Evolutionary conservation across 2,329 filamentous ascomycete species (phyloP).

Genomic region (Fusarium beomiforme): DNA sequence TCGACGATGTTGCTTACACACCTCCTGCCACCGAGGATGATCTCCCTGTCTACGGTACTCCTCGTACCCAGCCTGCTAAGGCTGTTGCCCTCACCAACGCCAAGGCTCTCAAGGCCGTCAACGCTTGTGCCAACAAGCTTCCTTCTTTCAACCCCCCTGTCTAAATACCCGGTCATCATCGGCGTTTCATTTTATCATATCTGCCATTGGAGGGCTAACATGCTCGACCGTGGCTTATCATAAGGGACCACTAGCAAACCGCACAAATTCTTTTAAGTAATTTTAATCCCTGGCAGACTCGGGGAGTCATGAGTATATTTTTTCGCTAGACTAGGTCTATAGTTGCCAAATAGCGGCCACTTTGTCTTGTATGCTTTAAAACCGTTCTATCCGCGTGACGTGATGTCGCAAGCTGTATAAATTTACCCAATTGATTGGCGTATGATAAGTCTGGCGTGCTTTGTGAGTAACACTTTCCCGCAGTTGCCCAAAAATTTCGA

Average conservation of each 20-base stretch:
- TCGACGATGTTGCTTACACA: slow-evolving; percentile 43
- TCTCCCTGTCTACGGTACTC: slow-evolving; percentile 43
- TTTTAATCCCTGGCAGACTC: slow-evolving; percentile 39
- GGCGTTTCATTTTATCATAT: slow-evolving; percentile 19
- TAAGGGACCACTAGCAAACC: slow-evolving; percentile 36
- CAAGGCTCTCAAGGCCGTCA: slow-evolving; percentile 33
- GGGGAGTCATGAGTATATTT: slow-evolving; percentile 32
- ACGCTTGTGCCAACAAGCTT: slow-evolving; percentile 29
- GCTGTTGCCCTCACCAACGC: slow-evolving; percentile 28
- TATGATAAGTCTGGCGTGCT: neutral
- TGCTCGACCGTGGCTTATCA: slow-evolving; percentile 2
- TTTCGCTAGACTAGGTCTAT: slow-evolving; percentile 39
- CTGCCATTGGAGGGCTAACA: neutral
- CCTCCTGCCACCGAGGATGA: slow-evolving; percentile 38
- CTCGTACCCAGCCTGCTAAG: slow-evolving; percentile 29
- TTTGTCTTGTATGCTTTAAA: slow-evolving; percentile 8
- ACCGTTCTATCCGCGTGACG: neutral
- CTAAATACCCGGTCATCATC: slow-evolving; percentile 18
- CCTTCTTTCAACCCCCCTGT: slow-evolving; percentile 29
- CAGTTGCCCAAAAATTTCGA: no score
- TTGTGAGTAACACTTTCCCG: neutral
- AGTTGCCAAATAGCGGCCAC: slow-evolving; percentile 34
- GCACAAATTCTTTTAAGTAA: slow-evolving; percentile 38
- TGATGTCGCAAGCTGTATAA: neutral
- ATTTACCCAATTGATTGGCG: no score